Evolutionary conservation across 108 stramenopile species (phyloP).

Genomic region (Licmophora abbreviata): DNA sequence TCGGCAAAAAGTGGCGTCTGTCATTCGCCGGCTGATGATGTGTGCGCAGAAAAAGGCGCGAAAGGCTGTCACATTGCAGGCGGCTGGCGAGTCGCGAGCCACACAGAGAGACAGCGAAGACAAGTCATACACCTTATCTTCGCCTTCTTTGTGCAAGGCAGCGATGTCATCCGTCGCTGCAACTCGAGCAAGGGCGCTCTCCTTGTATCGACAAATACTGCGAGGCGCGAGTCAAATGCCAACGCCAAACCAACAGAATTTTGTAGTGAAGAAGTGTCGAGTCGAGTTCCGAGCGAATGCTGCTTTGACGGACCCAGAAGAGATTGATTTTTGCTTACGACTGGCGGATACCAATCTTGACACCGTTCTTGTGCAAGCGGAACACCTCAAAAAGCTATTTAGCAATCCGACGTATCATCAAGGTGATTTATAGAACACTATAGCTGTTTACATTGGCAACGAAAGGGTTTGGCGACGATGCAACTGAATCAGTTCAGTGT

Average conservation of each 20-base stretch:
- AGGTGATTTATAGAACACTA: too few species aligned
- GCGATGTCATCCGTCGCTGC: conserved; percentile 20
- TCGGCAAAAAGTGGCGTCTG: too few species aligned
- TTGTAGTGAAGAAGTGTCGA: conserved; percentile 57
- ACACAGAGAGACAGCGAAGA: too few species aligned
- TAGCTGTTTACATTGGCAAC: too few species aligned
- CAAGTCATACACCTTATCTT: too few species aligned
- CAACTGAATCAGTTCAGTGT: too few species aligned
- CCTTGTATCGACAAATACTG: conserved; percentile 71
- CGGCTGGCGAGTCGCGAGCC: too few species aligned
- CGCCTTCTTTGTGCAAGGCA: background rate
- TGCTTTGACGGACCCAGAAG: conserved; percentile 47
- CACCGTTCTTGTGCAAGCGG: conserved; percentile 78
- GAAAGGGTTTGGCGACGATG: too few species aligned
- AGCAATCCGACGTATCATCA: conserved; percentile 52
- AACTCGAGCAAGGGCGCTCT: conserved; percentile 50
- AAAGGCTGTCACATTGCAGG: too few species aligned
- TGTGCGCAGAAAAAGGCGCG: too few species aligned
- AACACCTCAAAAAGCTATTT: conserved; percentile 67
- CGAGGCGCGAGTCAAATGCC: conserved; percentile 75
- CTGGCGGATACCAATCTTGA: conserved; percentile 83
- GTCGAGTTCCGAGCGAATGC: conserved; percentile 51
- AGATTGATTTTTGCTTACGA: conserved; percentile 63
- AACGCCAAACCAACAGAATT: conserved; percentile 81
- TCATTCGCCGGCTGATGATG: too few species aligned